Evolutionary conservation across 2,329 filamentous ascomycete genomes (phyloP), one percentile per base, ranked within the genome.

Genomic region (Cladosporium sp.): DNA sequence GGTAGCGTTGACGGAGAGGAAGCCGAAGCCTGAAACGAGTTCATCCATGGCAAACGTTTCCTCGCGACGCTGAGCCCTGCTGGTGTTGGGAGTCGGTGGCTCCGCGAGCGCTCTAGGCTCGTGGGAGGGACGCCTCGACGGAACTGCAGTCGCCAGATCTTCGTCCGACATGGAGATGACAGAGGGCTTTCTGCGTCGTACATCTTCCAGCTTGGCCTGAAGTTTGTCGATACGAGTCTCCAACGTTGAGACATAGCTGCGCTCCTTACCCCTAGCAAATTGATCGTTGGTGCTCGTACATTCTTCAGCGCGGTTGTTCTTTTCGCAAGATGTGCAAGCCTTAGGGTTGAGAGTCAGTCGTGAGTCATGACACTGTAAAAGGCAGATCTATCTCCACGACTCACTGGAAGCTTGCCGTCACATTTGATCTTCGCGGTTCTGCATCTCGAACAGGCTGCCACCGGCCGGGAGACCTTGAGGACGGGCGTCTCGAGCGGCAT

Each of bases 351-450:
- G 30, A 19, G 20, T 27, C 7, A 27, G 39, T 15, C 19, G 22
- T 36, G 13, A 4, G n/a, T 15, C 30, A 17, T 39, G 30, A 22
- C 30, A 42, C n/a, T 24, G 39, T 19, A 15, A 22, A 15, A 12
- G 19, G 11, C 12, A 36, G 12, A 15, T 36, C 32, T 36, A 15
- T 36, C n/a, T n/a, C n/a, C 20, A 29, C 7, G 29, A 51, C 54
- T 45, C 29, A 62, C 63, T 9, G 93, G 93, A 32, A 97, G 76
- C 69, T 96, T 96, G 55, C 93, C 92, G 72, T 97, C 93, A 64
- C 93, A 99, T 83, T 95, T 96, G 67, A 97, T 90, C 74, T 99
- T 99, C 48, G 92, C 91, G 54, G 86, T 82, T 54, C 93, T 88
- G 73, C 88, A 92, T 75, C 86, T 78, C 53, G 86, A 88, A 67